A percentile compares a stretch with the other conserved stretches of the same genome.
Evolutionary conservation across 495 filamentous ascomycete genomes (phyloP).

Genomic region (Bryoglossum gracile): DNA sequence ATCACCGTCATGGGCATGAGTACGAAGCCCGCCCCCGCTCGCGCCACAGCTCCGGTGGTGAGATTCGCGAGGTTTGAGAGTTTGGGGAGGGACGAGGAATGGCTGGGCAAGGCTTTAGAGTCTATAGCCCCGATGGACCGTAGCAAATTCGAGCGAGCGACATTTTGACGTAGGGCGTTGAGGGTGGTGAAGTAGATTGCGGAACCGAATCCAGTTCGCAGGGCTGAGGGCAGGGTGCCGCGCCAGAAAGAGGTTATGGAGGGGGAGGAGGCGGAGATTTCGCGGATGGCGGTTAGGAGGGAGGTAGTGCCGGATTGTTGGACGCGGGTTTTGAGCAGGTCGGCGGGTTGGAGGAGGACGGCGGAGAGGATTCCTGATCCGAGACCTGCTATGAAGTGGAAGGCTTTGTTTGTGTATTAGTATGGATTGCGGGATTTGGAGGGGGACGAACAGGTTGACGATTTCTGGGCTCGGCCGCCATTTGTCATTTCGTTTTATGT

Average conservation of each 20-base stretch:
- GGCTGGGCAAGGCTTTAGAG: conserved; percentile 23
- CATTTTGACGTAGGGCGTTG: conserved; percentile 68
- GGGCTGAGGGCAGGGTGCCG: conserved; percentile 81
- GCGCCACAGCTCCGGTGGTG: conserved; percentile 71
- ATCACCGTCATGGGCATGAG: conserved; percentile 96
- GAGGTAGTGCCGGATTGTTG: conserved; percentile 67
- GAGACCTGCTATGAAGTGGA: conserved; percentile 72
- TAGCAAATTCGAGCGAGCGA: conserved; percentile 45
- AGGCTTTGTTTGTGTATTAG: conserved; percentile 14
- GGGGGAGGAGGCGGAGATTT: conserved; percentile 52
- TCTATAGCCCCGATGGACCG: conserved; percentile 22
- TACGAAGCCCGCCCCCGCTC: conserved; percentile 77
- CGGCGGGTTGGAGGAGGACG: conserved; percentile 87
- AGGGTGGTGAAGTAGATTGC: conserved; percentile 91
- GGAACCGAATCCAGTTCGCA: conserved; percentile 87
- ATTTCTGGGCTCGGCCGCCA: conserved; percentile 21
- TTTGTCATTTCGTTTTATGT: conserved; percentile 26
- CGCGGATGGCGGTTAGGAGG: conserved; percentile 60
- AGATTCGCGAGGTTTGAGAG: conserved; percentile 83
- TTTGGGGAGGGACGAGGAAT: conserved; percentile 72
- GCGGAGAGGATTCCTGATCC: conserved; percentile 80
- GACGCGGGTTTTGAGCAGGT: conserved; percentile 93
- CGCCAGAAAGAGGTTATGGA: conserved; percentile 78
- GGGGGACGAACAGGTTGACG: conserved; percentile 22
- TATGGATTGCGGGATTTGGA: not conserved